A percentile compares a stretch with the other conserved stretches of the same genome.
Conservation (phyloP, 352 stramenopile species). For the Phytophthora brassicae region DNA sequence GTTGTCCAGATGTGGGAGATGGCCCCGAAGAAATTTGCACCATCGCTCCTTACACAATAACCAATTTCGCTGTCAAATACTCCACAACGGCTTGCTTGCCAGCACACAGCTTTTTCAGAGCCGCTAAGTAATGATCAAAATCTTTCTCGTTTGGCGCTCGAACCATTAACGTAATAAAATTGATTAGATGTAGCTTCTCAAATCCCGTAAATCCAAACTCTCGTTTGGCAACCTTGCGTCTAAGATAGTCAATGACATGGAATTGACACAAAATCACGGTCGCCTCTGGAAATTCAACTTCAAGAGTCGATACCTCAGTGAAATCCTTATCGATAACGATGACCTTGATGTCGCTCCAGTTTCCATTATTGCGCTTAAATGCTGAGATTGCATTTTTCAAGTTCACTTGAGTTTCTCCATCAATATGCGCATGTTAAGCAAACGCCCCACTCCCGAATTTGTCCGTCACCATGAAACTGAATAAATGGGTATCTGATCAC, state of each 20-base stretch:
- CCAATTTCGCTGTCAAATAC: slow-evolving; percentile 11
- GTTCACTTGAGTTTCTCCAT: slow-evolving; percentile 5
- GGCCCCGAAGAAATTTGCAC: slow-evolving; percentile 1
- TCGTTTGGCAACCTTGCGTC: neutral
- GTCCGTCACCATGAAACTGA: slow-evolving; percentile 13
- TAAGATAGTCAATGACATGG: slow-evolving; percentile 17
- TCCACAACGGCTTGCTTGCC: neutral
- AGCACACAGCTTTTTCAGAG: neutral
- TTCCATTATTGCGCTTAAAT: slow-evolving; percentile 12
- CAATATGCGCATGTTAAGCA: slow-evolving; percentile 8
- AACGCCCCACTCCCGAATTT: slow-evolving; percentile 9
- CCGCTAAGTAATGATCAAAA: slow-evolving; percentile 1
- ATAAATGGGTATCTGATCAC: slow-evolving; percentile 5
- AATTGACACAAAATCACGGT: slow-evolving; percentile 11
- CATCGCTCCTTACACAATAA: neutral
- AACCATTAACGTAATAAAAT: slow-evolving; percentile 5
- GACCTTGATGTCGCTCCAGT: neutral
- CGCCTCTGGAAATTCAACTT: neutral
- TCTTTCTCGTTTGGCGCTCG: neutral
- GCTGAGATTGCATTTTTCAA: neutral
- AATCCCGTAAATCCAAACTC: neutral
- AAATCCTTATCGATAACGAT: slow-evolving; percentile 11
- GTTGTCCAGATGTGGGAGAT: slow-evolving; percentile 12
- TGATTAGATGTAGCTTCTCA: neutral
- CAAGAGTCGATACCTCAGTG: neutral